These are phyloP conservation scores for Alternaria tenuissima DNA, from an alignment of 2,329 filamentous ascomycete species.

Conservation along the genomic window DNA sequence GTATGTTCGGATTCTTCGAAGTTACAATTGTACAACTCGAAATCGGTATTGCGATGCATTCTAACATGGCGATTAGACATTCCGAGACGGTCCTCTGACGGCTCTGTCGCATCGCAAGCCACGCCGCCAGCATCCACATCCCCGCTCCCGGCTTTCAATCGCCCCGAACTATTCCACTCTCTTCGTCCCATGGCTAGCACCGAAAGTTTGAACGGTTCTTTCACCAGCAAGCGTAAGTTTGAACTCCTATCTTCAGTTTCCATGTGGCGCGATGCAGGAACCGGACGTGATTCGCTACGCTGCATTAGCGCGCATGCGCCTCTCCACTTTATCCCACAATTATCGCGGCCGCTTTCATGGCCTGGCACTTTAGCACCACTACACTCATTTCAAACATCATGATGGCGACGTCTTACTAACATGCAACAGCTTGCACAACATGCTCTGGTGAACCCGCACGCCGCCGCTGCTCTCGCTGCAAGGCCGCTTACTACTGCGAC, in stretches of 20 bases:
- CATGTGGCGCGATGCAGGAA: constrained; percentile 38
- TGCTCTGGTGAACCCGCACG: constrained; percentile 33
- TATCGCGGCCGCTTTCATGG: constrained; percentile 13
- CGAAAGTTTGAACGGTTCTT: constrained; percentile 32
- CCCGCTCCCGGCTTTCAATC: constrained; percentile 32
- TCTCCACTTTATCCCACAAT: constrained; percentile 27
- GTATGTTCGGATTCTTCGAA: constrained; percentile 17
- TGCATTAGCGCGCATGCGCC: constrained; percentile 20
- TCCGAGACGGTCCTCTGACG: constrained; percentile 31
- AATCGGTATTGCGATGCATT: background rate
- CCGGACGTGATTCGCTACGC: constrained; percentile 31
- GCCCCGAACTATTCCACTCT: constrained; percentile 34
- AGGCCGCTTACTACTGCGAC: constrained; percentile 60
- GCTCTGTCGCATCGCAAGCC: constrained; percentile 29
- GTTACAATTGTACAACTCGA: constrained; percentile 2
- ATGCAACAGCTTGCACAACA: constrained; percentile 32
- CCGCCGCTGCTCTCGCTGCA: constrained; percentile 59
- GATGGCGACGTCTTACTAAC: constrained; percentile 11
- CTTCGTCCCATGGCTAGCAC: constrained; percentile 36
- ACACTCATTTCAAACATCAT: background rate
- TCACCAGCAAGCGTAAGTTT: constrained; percentile 38
- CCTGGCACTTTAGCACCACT: constrained; percentile 11
- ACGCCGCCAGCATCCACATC: constrained; percentile 22
- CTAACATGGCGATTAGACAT: constrained; percentile 25
- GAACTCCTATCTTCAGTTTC: constrained; percentile 9